Evolutionary conservation across 2,329 filamentous ascomycete genomes (phyloP), one percentile per base, ranked within the genome.

Genomic region (Pleurostoma richardsiae): DNA sequence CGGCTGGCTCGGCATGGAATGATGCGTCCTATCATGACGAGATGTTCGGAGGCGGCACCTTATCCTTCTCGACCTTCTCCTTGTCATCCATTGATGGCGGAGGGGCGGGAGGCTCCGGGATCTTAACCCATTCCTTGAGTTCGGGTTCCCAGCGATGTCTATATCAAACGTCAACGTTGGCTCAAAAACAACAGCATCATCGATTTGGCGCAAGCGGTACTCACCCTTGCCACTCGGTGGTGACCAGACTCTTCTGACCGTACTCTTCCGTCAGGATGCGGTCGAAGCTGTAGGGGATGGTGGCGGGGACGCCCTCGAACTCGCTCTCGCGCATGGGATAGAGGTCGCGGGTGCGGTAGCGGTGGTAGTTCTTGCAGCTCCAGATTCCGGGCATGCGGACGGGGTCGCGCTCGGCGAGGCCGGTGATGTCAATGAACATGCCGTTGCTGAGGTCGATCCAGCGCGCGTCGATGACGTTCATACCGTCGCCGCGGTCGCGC

Each of bases 351-450:
- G 78, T 82, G 39, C 70, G 66, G 64, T 94, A 94, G 41, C 74
- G 71, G 66, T 95, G 89, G 57, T 77, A 77, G 60, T 94, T 91
- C 71, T 92, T 92, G 69, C 88, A 92, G 58, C 80, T 82, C 80
- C 85, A 88, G 30, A 86, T 63, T 5, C 86, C 85, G 0, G 87
- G 86, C 26, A 69, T 57, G 3, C 63, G 64, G 11, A 71, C 69
- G 0, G 79, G 75, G 30, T 88, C 74, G 26, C 84, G 79, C 68
- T 90, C 85, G 43, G 80, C 79, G 33, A 94, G 68, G 10, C 80
- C 88, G 1, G 89, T 94, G 58, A 95, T 90, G 63, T 94, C 88
- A 63, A 94, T 83, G 64, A 87, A 95, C 58, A 92, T 75, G 42
- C 88, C 88, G 56, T 84, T 94, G 46, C 70, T 66, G 49, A 76